Conservation (phyloP, 176 grass and related monocot genomes). For the Alopecurus myosuroides region DNA sequence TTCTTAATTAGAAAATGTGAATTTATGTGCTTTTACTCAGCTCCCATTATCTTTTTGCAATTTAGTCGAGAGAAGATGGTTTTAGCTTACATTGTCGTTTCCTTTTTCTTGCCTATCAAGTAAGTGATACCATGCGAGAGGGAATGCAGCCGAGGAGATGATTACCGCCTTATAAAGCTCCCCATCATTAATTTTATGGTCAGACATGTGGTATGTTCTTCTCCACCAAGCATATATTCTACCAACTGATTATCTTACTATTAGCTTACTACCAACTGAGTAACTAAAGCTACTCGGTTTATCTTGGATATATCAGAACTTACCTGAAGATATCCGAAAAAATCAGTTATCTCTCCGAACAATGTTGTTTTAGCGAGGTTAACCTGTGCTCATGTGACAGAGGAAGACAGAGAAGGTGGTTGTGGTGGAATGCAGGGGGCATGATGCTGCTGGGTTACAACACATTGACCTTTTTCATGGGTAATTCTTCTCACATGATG, state of each 20-base stretch:
- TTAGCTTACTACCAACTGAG: not conserved
- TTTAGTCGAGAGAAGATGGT: not conserved
- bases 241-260: not conserved
- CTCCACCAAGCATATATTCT: constrained; percentile 19
- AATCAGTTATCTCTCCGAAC: not conserved
- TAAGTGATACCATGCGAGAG: constrained; percentile 87
- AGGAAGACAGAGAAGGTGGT: constrained; percentile 70
- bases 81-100: constrained; percentile 7
- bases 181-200: constrained; percentile 84
- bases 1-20: not conserved
- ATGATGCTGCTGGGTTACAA: constrained; percentile 90
- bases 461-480: constrained; percentile 83
- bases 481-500: constrained; percentile 28
- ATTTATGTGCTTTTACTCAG: constrained; percentile 7
- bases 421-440: constrained; percentile 91
- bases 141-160: constrained; percentile 95
- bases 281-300: not conserved
- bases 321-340: not conserved
- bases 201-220: constrained; percentile 22
- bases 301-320: not conserved
- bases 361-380: not conserved
- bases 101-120: constrained; percentile 18
- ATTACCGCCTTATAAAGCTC: constrained; percentile 94
- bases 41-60: not conserved
- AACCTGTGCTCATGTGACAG: constrained; percentile 39